phyloP scores from a whole-genome alignment of 116 monocot genomes.

The Trichopus zeylanicus region DNA sequence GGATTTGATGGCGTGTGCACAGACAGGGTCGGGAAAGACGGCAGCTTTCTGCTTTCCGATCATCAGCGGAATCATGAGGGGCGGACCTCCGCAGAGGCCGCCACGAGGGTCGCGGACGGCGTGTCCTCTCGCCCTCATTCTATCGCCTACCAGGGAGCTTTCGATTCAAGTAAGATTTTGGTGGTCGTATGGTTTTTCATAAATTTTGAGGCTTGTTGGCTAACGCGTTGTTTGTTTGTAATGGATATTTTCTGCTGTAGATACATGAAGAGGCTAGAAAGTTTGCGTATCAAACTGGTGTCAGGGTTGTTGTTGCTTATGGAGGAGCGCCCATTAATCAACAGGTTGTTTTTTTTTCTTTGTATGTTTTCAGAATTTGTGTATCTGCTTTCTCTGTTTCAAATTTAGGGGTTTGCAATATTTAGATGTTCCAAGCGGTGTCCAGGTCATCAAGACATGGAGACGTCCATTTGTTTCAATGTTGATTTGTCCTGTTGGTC shows the following conservation, averaged over 20 bases:
- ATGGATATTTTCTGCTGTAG: conserved; percentile 3
- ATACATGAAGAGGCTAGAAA: conserved; percentile 33
- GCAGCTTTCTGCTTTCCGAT: conserved; percentile 84
- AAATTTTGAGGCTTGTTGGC: too few species aligned
- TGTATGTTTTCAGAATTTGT: too few species aligned
- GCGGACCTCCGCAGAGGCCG: conserved; percentile 21
- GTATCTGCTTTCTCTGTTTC: too few species aligned
- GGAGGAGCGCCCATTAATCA: conserved; percentile 24
- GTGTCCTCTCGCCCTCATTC: conserved; percentile 53
- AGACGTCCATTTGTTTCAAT: too few species aligned
- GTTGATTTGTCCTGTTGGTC: too few species aligned
- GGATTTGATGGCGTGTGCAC: conserved; percentile 81
- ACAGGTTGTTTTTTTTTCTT: too few species aligned
- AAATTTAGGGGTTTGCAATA: too few species aligned
- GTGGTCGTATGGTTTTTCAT: background rate
- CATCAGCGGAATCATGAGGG: conserved; percentile 62
- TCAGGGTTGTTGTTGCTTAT: conserved; percentile 39
- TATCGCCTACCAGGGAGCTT: conserved; percentile 72
- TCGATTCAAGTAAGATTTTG: conserved; percentile 51
- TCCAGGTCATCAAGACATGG: too few species aligned
- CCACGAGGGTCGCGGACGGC: conserved; percentile 41
- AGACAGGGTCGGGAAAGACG: conserved; percentile 80
- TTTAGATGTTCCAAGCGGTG: too few species aligned
- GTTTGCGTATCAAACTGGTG: conserved; percentile 33
- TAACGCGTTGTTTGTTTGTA: background rate